Conservation (phyloP, 1,284 basidiomycete genomes). For the Megacollybia platyphylla region DNA sequence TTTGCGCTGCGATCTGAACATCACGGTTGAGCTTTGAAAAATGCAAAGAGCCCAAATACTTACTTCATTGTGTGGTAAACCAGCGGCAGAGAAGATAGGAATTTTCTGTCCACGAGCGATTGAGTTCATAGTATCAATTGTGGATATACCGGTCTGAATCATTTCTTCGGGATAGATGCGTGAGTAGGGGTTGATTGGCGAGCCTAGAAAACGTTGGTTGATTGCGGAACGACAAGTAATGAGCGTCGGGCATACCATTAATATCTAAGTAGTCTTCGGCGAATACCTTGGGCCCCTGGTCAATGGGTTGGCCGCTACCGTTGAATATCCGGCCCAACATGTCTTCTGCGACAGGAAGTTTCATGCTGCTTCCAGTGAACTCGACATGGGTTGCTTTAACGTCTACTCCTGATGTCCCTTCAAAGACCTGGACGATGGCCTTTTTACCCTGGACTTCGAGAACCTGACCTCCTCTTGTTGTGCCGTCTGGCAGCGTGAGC, state of each 20-base stretch:
- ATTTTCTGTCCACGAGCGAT: conserved; percentile 99
- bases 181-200: conserved; percentile 97
- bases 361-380: conserved; percentile 98
- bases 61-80: conserved; percentile 98
- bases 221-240: conserved; percentile 3
- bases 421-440: conserved; percentile 98
- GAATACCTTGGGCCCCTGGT: conserved; percentile 97
- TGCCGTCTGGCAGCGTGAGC: conserved; percentile 91
- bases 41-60: conserved; percentile 11
- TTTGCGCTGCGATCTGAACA: conserved; percentile 92
- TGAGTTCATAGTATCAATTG: conserved; percentile 98
- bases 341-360: conserved; percentile 98
- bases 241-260: conserved; percentile 56
- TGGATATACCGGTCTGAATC: conserved; percentile 99
- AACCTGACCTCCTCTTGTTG: conserved; percentile 92
- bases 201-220: conserved; percentile 43
- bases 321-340: conserved; percentile 99
- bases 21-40: conserved; percentile 8
- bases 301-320: conserved; percentile 95
- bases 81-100: conserved; percentile 98
- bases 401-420: conserved; percentile 96
- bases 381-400: conserved; percentile 96
- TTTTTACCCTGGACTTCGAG: conserved; percentile 98
- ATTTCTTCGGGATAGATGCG: conserved; percentile 99
- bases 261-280: conserved; percentile 99